phyloP scores from a whole-genome alignment of 331 rosid genomes.

The Malus hybrid region DNA sequence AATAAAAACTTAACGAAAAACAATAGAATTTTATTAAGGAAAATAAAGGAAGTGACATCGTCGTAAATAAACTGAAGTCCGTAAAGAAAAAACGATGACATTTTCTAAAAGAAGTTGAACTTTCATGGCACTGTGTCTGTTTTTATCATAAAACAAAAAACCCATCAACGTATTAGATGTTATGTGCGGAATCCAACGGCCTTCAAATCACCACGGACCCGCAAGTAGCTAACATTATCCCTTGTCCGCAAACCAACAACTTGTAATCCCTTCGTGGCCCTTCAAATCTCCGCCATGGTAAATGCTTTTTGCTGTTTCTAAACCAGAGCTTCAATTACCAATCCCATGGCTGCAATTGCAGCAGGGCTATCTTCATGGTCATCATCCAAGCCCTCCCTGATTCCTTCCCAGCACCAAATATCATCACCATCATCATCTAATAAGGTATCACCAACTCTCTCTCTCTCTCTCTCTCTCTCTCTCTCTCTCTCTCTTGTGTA shows the following conservation, averaged over 20 bases:
- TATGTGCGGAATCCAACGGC: not conserved
- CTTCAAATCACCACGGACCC: not conserved
- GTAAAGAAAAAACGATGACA: no score
- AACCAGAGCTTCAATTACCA: no score
- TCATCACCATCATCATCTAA: not conserved
- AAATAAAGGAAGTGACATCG: no score
- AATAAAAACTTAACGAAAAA: no score
- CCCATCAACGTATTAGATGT: not conserved
- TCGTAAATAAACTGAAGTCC: no score
- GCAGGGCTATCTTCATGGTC: conserved; percentile 17
- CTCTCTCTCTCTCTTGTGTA: not conserved
- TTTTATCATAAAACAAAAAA: no score
- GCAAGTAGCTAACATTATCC: not conserved
- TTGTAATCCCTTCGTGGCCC: not conserved
- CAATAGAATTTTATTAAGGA: no score
- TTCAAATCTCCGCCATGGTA: not conserved
- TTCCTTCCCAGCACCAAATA: conserved; percentile 12
- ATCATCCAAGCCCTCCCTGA: conserved; percentile 16
- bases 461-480: conserved; percentile 3
- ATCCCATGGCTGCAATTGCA: conserved; percentile 38
- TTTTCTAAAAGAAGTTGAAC: no score
- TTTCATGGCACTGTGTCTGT: no score
- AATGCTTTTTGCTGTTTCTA: not conserved
- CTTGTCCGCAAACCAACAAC: not conserved
- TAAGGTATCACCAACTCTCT: conserved; percentile 31